Conservation (phyloP, 2,329 filamentous ascomycete genomes). For the Didymella segeticola region DNA sequence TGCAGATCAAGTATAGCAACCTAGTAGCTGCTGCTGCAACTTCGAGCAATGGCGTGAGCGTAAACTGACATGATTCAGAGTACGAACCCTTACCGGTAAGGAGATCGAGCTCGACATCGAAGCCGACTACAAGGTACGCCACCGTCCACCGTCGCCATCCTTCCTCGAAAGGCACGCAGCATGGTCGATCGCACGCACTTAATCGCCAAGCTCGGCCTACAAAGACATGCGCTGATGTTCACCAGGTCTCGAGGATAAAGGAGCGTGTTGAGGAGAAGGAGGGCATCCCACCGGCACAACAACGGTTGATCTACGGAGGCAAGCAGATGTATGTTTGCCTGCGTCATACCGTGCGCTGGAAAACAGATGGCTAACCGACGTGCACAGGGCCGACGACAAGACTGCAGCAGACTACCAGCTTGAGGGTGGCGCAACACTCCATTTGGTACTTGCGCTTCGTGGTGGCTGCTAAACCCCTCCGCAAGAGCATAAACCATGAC, state of each 20-base stretch:
- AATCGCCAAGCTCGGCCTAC: not conserved
- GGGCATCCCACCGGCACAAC: slow-evolving; percentile 95
- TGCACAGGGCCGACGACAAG: slow-evolving; percentile 88
- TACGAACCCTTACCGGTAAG: slow-evolving; percentile 96
- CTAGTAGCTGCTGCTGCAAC: not conserved
- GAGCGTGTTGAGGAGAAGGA: slow-evolving; percentile 99
- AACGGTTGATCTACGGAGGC: slow-evolving; percentile 92
- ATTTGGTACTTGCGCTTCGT: slow-evolving; percentile 92
- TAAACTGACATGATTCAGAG: slow-evolving; percentile 62
- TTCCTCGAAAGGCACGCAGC: not conserved
- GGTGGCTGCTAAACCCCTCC: slow-evolving; percentile 63
- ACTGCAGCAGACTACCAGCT: slow-evolving; percentile 89
- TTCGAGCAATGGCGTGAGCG: not conserved
- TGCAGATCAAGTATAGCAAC: slow-evolving; percentile 47
- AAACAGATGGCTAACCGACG: slow-evolving; percentile 9
- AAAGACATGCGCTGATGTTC: slow-evolving; percentile 13
- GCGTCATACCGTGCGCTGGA: not conserved
- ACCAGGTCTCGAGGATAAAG: slow-evolving; percentile 91
- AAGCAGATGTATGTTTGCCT: slow-evolving; percentile 82
- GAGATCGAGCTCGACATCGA: slow-evolving; percentile 99
- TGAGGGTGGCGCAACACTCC: slow-evolving; percentile 89
- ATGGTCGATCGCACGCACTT: not conserved
- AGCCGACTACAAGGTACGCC: slow-evolving; percentile 81
- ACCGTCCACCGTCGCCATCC: not conserved
- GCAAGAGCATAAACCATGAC: not conserved